phyloP scores from a whole-genome alignment of 257 asterid species.

The Paraleonurus japonicus region DNA sequence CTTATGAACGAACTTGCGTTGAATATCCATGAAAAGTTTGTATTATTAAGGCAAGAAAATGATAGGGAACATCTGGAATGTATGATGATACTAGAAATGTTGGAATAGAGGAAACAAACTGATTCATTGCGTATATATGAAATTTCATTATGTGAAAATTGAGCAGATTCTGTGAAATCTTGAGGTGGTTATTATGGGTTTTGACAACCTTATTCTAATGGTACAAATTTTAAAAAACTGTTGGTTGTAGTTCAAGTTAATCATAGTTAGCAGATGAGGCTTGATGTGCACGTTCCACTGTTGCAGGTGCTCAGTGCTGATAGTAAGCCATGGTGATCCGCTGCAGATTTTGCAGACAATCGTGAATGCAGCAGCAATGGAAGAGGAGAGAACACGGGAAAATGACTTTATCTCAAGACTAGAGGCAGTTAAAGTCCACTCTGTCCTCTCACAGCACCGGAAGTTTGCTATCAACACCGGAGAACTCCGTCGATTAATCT shows the following conservation, averaged over 20 bases:
- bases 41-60: not conserved
- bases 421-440: conserved; percentile 47
- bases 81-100: not conserved
- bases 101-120: not conserved
- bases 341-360: conserved; percentile 91
- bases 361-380: conserved; percentile 49
- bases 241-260: not conserved
- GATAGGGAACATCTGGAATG: not conserved
- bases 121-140: too few relatives aligned
- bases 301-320: conserved; percentile 68
- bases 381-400: conserved; percentile 23
- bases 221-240: not conserved
- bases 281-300: not conserved
- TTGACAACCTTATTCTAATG: not conserved
- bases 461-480: conserved; percentile 73
- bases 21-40: not conserved
- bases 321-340: conserved; percentile 96
- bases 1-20: not conserved
- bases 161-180: not conserved
- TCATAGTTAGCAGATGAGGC: not conserved
- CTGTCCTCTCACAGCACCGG: conserved; percentile 76
- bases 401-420: conserved; percentile 51
- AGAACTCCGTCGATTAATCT: conserved; percentile 63
- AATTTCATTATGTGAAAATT: not conserved
- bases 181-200: not conserved